phyloP scores from a whole-genome alignment of 768 basidiomycete genomes.

The Chalciporus pseudorubinellus region DNA sequence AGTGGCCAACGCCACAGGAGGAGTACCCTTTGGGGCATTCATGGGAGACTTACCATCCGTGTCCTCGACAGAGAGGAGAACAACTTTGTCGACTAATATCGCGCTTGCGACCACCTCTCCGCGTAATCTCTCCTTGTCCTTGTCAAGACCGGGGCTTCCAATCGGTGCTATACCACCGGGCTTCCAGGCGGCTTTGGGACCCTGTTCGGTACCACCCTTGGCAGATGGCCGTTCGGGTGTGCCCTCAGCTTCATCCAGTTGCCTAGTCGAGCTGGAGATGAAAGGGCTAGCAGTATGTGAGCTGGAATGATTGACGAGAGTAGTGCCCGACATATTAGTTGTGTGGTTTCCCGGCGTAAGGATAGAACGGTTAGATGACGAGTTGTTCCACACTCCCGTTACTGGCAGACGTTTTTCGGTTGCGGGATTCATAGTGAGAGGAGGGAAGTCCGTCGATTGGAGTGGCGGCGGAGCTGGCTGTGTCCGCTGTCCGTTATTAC shows the following conservation, averaged over 20 bases:
- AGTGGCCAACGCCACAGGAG: conserved; percentile 24
- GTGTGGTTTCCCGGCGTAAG: conserved; percentile 41
- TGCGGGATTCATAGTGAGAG: conserved; percentile 45
- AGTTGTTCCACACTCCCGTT: conserved; percentile 70
- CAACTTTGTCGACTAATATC: conserved; percentile 38
- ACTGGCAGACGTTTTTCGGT: conserved; percentile 55
- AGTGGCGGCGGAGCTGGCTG: conserved; percentile 41
- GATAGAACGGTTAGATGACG: conserved; percentile 49
- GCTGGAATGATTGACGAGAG: conserved; percentile 39
- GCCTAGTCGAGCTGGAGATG: conserved; percentile 11
- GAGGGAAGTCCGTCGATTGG: conserved; percentile 69
- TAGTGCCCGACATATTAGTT: conserved; percentile 29
- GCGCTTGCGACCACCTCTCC: conserved; percentile 36
- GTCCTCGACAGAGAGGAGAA: conserved; percentile 37
- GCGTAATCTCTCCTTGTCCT: conserved; percentile 36
- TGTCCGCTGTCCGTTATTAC: conserved; percentile 34
- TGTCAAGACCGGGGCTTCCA: conserved; percentile 21
- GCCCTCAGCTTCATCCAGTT: conserved; percentile 46
- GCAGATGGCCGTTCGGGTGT: conserved; percentile 47
- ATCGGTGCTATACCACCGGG: conserved; percentile 7
- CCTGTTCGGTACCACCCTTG: conserved; percentile 42
- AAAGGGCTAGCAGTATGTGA: conserved; percentile 12
- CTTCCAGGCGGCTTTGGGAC: conserved; percentile 34
- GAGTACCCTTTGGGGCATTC: conserved; percentile 12
- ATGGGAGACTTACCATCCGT: conserved; percentile 7